Evolutionary conservation across 1,139 yeast species (phyloP), one percentile per base, ranked within the genome.

Genomic region (Debaryomyces coudertii): DNA sequence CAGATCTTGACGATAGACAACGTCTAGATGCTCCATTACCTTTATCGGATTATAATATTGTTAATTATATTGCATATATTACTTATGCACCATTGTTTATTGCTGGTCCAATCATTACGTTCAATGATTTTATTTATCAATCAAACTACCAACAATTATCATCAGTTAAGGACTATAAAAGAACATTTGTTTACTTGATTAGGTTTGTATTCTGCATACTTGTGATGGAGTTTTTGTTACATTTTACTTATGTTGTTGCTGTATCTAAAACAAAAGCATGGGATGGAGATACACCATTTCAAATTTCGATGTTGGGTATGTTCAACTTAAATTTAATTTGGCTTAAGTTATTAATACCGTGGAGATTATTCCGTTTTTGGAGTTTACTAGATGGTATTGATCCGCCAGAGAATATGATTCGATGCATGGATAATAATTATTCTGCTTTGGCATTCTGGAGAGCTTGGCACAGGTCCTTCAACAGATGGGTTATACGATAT

Each of bases 311-410:
- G 99, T 80, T 93, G 61, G 98, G 97, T 0, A 71, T 90, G 56
- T 89, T 93, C 73, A 92, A 90, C 58, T 75, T 95, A 57, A 90
- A 88, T 58, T 81, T 93, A 43, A 89, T 93, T 46, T 95, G 99
- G 98, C 76, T 93, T 53, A 87, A 93, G 66, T 76, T 95, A 34
- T 75, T 95, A 49, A 85, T 95, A 45, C 99, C 99, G 1, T 95
- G 99, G 99, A 78, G 99, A 60, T 69, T 93, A 44, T 95, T 95
- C 69, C 74, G 99, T 52, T 73, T 93, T 56, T 95, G 99, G 99
- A 80, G 95, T 7, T 70, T 95, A 51, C 59, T 89, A 14, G 99
- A 95, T 66, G 90, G 90, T 0, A 89, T 93, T 46, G 99, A 93
- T 61, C 90, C 98, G 0, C 98, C 99, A 1, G 99, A 95, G 62